Evolutionary conservation across 2,329 filamentous ascomycete genomes (phyloP).

Genomic region (Dothistroma septosporum): DNA sequence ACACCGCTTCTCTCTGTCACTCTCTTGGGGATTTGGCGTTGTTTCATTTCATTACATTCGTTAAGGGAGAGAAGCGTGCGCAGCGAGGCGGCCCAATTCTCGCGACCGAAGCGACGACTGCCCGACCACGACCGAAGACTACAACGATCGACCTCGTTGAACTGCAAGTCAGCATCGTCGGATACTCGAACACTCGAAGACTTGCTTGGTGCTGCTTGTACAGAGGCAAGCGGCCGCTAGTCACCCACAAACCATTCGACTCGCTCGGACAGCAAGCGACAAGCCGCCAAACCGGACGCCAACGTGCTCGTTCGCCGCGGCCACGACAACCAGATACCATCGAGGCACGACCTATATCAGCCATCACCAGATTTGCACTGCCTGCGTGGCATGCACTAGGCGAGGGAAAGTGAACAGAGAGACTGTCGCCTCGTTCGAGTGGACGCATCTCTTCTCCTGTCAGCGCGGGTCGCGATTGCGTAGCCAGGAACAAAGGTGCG

Average conservation of each 20-base stretch:
- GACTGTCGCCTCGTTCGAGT: not conserved
- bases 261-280: conserved; percentile 10
- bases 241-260: conserved; percentile 7
- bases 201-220: not conserved
- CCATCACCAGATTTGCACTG: not conserved
- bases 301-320: not conserved
- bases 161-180: conserved; percentile 8
- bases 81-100: not conserved
- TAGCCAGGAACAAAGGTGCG: conserved; percentile 23
- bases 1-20: not conserved
- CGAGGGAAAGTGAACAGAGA: not conserved
- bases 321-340: not conserved
- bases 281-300: not conserved
- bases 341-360: not conserved
- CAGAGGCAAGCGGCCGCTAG: not conserved
- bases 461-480: conserved; percentile 19
- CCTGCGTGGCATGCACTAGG: conserved; percentile 6
- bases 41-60: conserved; percentile 3
- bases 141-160: not conserved
- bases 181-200: not conserved
- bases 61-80: conserved; percentile 1
- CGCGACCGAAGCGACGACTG: conserved; percentile 5
- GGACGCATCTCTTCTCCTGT: conserved; percentile 7
- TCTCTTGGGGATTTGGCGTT: not conserved
- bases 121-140: not conserved